Percentiles rank a stretch among this genome's conserved stretches.
Evolutionary conservation across 768 basidiomycete genomes (phyloP).

Genomic region (Fomitopsis pulvina): DNA sequence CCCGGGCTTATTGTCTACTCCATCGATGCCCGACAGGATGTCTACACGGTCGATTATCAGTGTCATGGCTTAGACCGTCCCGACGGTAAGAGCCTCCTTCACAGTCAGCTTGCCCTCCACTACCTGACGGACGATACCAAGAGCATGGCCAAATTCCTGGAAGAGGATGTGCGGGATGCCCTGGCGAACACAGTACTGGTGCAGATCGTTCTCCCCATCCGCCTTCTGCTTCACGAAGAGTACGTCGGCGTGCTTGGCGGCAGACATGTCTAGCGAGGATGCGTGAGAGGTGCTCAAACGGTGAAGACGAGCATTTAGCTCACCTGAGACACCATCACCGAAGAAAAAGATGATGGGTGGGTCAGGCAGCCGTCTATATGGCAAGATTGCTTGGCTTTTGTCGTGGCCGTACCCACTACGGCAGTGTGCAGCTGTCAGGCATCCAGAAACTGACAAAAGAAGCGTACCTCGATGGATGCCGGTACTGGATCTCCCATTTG

Average conservation of each 20-base stretch:
- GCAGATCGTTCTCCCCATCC: slow-evolving; percentile 81
- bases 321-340: slow-evolving; percentile 94
- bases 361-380: slow-evolving; percentile 64
- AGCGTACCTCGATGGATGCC: slow-evolving; percentile 78
- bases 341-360: slow-evolving; percentile 92
- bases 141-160: slow-evolving; percentile 57
- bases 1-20: not conserved
- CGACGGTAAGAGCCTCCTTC: slow-evolving; percentile 33
- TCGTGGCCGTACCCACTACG: slow-evolving; percentile 87
- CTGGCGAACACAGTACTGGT: slow-evolving; percentile 72
- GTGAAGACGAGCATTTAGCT: slow-evolving; percentile 13
- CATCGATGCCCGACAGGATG: too few species aligned
- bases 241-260: slow-evolving; percentile 86
- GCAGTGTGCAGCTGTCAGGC: not conserved
- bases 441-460: not conserved
- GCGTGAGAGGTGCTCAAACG: not conserved
- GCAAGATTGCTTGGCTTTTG: slow-evolving; percentile 91
- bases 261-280: slow-evolving; percentile 67
- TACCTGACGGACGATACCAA: slow-evolving; percentile 55
- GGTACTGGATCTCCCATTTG: slow-evolving; percentile 77
- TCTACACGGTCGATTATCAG: not conserved
- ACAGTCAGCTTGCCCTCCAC: slow-evolving; percentile 65
- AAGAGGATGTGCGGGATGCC: slow-evolving; percentile 79
- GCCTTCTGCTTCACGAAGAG: slow-evolving; percentile 88
- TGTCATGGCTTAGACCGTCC: slow-evolving; percentile 7